phyloP scores from a whole-genome alignment of 2,329 filamentous ascomycete species.

The Ophiobolus disseminans region DNA sequence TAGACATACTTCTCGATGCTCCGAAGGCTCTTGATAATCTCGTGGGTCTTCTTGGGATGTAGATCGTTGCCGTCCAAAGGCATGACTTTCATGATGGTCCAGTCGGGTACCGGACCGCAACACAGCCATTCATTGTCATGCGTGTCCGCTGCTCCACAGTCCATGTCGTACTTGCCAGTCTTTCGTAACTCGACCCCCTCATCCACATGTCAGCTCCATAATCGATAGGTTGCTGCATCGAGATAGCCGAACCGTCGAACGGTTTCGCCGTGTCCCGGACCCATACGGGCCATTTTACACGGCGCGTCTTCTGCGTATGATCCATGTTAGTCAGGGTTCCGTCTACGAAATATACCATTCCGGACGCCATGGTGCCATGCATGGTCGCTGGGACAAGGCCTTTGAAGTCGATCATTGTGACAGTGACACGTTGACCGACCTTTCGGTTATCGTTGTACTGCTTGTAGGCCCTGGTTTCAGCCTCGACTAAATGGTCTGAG shows the following conservation, averaged over 20 bases:
- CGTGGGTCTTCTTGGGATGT: conserved; percentile 1
- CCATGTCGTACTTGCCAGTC: conserved; percentile 2
- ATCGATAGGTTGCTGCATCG: neutral
- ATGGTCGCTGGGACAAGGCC: neutral
- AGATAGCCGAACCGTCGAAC: neutral
- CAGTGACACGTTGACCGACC: neutral
- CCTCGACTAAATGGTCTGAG: neutral
- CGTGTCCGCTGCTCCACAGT: neutral
- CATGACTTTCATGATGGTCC: conserved; percentile 8
- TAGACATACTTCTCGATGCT: conserved; percentile 11
- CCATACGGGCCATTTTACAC: neutral
- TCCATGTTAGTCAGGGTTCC: neutral
- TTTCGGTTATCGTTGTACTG: neutral
- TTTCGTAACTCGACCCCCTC: conserved; percentile 12
- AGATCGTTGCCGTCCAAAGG: conserved; percentile 22
- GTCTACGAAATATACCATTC: neutral
- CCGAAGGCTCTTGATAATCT: neutral
- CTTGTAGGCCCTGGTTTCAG: neutral
- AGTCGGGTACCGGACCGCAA: conserved; percentile 10
- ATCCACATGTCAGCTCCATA: neutral
- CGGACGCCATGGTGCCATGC: neutral
- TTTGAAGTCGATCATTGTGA: neutral
- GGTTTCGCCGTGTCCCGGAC: neutral
- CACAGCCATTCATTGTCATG: conserved; percentile 29
- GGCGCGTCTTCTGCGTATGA: neutral